Percentiles rank a stretch among this genome's conserved stretches.
Conservation (phyloP, 208 protist genomes). For the Trypanosoma brucei region DNA sequence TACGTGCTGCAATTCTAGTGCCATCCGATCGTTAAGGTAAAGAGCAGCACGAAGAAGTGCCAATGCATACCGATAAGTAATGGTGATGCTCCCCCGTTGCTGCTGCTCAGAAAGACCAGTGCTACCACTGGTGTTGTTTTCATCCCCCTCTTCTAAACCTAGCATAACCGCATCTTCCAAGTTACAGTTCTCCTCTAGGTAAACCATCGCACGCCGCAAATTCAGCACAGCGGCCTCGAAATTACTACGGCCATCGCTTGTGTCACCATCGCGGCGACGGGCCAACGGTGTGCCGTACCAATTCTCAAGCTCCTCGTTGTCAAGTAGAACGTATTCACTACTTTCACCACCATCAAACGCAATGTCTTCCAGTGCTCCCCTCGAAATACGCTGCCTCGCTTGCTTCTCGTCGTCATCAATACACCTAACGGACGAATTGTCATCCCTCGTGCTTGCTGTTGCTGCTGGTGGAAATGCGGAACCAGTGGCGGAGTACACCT, state of each 20-base stretch:
- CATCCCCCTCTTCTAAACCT: conserved; percentile 27
- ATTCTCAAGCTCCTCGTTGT: conserved; percentile 56
- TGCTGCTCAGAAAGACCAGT: conserved; percentile 5
- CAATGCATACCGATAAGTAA: conserved; percentile 53
- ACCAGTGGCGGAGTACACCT: neutral
- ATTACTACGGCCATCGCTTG: conserved; percentile 7
- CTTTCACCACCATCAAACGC: conserved; percentile 12
- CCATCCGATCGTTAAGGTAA: conserved; percentile 63
- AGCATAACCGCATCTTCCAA: conserved; percentile 48
- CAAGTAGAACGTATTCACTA: conserved; percentile 34
- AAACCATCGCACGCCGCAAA: conserved; percentile 81
- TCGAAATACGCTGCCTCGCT: conserved; percentile 5
- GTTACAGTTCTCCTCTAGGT: conserved; percentile 82
- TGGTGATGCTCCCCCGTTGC: conserved; percentile 24
- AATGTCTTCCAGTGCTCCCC: conserved; percentile 40
- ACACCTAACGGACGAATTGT: conserved; percentile 10
- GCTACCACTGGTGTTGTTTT: conserved; percentile 6
- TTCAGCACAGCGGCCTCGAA: conserved; percentile 56
- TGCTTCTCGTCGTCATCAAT: conserved; percentile 4
- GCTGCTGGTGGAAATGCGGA: conserved; percentile 1
- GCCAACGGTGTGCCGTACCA: conserved; percentile 75
- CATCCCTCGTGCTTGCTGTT: conserved; percentile 20
- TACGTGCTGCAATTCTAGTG: conserved; percentile 47
- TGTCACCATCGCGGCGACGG: conserved; percentile 14
- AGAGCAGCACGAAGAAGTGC: conserved; percentile 70